Evolutionary conservation across 257 asterid species (phyloP), one percentile per base, ranked within the genome.

Genomic region (Osmanthus fragrans): DNA sequence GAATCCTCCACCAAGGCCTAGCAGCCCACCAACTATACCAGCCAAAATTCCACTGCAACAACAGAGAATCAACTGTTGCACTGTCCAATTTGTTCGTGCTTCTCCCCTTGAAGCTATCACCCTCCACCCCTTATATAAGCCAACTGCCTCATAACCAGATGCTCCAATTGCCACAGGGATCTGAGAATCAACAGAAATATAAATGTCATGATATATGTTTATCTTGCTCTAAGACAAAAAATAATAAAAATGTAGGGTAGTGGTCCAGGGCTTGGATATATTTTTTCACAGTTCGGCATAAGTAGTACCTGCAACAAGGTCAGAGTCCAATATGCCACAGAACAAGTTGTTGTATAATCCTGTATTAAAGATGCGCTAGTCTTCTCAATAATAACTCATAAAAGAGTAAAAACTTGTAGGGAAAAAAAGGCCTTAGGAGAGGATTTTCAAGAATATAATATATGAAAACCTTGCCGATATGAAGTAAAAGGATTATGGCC

Each of bases 1-100:
- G 87, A 89, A 89, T 47, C 94, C 94, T 42, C 94, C 94, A 18
- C 94, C 94, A 15, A 89, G 94, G 74, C 94, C 94, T 32, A 89
- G 87, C 45, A 89, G 83, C 25, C 94, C 89, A 23, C 94, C 94
- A 76, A 89, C 92, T 0, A 87, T 51, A 73, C 94, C 94, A 13
- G 90, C 88, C 85, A 89, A 72, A 25, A 89, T 75, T 70, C 92
- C 94, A 34, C 89, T 81, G 68, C 69, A 77, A 79, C 94, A 87
- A 65, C 87, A 89, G 27, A 87, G 75, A 80, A 84, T 66, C 81
- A 89, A 77, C 80, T 80, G 90, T 70, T 81, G 79, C 15, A 86
- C 85, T 30, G 82, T 87, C 92, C 90, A 89, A 3, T 36, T 76
- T 58, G 73, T 87, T 72, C 76, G 79, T 15, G 76, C 39, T 49